Conservation (phyloP, 2,329 filamentous ascomycete species). For the Pyrenophora tritici-repentis region DNA sequence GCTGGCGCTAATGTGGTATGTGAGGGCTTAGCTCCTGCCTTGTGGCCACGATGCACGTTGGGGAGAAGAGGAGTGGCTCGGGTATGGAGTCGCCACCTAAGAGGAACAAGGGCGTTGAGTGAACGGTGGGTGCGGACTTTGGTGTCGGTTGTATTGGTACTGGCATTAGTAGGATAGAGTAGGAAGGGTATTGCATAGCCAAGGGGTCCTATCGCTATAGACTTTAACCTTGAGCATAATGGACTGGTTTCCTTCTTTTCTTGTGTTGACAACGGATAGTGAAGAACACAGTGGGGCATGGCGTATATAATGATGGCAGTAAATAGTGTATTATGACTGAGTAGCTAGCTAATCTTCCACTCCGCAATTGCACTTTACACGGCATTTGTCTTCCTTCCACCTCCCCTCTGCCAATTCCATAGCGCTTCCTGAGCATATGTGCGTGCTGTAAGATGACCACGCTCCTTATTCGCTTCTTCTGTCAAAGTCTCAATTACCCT, state of each 20-base stretch:
- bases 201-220: not conserved
- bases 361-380: constrained; percentile 31
- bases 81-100: not conserved
- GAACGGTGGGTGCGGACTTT: too few relatives aligned
- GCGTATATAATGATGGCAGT: too few relatives aligned
- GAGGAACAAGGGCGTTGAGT: not conserved
- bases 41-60: not conserved
- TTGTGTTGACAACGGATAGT: too few relatives aligned
- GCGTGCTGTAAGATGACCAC: constrained; percentile 76
- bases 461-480: constrained; percentile 71
- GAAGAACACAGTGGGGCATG: too few relatives aligned
- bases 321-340: too few relatives aligned
- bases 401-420: constrained; percentile 81
- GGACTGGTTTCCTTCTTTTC: too few relatives aligned
- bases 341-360: too few relatives aligned
- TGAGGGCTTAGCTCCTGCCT: not conserved
- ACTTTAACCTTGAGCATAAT: too few relatives aligned
- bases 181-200: not conserved
- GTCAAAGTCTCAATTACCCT: constrained; percentile 76
- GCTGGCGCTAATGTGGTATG: not conserved
- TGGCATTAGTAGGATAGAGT: not conserved
- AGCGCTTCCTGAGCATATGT: constrained; percentile 87
- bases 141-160: not conserved
- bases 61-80: not conserved
- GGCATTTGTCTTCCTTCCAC: constrained; percentile 63